Evolutionary conservation across 495 filamentous ascomycete genomes (phyloP), one percentile per base, ranked within the genome.

Genomic region (Podospora fimiseda): DNA sequence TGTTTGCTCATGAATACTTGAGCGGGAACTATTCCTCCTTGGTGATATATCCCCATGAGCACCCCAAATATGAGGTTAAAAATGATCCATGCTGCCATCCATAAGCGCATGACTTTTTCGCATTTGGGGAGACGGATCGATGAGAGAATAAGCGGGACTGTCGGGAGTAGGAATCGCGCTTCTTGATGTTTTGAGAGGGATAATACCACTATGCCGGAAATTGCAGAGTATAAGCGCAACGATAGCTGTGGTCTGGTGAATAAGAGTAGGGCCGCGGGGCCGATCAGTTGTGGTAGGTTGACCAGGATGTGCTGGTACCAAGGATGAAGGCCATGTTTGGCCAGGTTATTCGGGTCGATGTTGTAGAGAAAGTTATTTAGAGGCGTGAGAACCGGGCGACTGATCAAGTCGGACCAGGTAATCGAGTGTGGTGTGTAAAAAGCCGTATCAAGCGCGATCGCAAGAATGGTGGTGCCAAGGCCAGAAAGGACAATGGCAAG

Each of bases 311-410:
- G 93, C 60, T 96, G 90, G 61, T 94, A 93, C 72, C 79, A 85
- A 11, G 94, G 91, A 61, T 98, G 93, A 5, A 97, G 68, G 53
- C 93, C 93, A 74, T 98, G 93, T 53, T 84, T 71, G 43, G 90
- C 88, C 21, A 98, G 78, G 62, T 98, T 98, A 18, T 76, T 68
- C 22, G 82, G 69, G 36, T 80, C 68, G 16, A 84, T 73, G 68
- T 98, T 98, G 73, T 97, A 98, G 50, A 80, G 70, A 53, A 98
- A 75, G 62, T 96, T 96, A 68, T 98, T 97, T 16, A 90, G 62
- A 1, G 93, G 94, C 3, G 93, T 95, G 50, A 97, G 83, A 16
- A 89, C 78, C 0, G 90, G 89, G 46, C 80, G 62, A 1, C 65
- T 69, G 47, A 77, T 64, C 9, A 81, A 64, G 58, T 80, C 70